Conservation (phyloP, 164 flowering plant genomes). For the Nelumbo lutea region DNA sequence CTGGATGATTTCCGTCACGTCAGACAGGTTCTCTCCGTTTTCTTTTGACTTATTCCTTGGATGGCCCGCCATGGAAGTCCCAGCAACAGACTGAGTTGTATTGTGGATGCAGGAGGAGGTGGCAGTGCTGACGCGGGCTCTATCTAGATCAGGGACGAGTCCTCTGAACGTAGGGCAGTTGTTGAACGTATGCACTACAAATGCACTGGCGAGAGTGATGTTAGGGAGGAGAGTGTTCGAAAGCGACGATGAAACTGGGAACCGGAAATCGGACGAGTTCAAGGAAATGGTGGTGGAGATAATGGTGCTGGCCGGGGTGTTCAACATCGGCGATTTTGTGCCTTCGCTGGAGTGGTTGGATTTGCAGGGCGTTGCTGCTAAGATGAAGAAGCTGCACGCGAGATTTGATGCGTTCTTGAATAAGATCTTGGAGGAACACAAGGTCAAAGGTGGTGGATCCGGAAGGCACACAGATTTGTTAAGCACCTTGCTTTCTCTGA, state of each 20-base stretch:
- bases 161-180: slow-evolving; percentile 42
- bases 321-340: slow-evolving; percentile 76
- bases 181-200: slow-evolving; percentile 67
- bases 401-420: slow-evolving; percentile 57
- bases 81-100: neutral
- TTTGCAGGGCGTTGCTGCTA: slow-evolving; percentile 58
- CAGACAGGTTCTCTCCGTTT: slow-evolving; percentile 44
- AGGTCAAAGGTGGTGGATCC: slow-evolving; percentile 5
- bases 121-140: slow-evolving; percentile 29
- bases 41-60: neutral
- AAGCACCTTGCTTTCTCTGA: slow-evolving; percentile 44
- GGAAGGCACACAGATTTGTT: slow-evolving; percentile 33
- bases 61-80: neutral
- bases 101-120: slow-evolving; percentile 49
- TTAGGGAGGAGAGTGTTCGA: slow-evolving; percentile 65
- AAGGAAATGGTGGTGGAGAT: slow-evolving; percentile 82
- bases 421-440: slow-evolving; percentile 54
- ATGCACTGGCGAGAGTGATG: slow-evolving; percentile 67
- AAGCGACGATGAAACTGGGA: slow-evolving; percentile 32
- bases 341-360: slow-evolving; percentile 73
- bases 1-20: slow-evolving; percentile 61
- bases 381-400: slow-evolving; percentile 74
- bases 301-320: slow-evolving; percentile 74
- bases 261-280: slow-evolving; percentile 56
- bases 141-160: slow-evolving; percentile 22